Percentiles rank a stretch among this genome's conserved stretches.
Conservation (phyloP, 306 rosid genomes). For the Hippophae rhamnoides region DNA sequence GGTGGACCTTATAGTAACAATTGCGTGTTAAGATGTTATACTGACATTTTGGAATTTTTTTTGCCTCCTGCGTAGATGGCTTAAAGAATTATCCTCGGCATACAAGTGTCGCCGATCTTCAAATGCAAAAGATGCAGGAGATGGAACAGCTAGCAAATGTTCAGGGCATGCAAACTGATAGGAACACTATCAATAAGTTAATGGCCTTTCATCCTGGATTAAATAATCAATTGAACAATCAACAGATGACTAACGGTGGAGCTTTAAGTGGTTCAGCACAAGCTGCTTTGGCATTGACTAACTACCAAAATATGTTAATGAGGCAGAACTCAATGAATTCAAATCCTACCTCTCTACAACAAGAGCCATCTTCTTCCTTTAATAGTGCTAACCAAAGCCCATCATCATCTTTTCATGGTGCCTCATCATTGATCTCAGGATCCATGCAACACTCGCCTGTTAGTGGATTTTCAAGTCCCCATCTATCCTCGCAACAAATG, state of each 20-base stretch:
- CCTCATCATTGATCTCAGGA: conserved; percentile 48
- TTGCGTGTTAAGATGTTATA: conserved; percentile 12
- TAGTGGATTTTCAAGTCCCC: conserved; percentile 57
- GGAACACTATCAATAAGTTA: conserved; percentile 66
- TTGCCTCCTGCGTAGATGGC: conserved; percentile 48
- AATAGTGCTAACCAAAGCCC: conserved; percentile 56
- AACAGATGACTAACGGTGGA: conserved; percentile 52
- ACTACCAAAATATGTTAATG: conserved; percentile 66
- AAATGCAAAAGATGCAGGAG: conserved; percentile 91
- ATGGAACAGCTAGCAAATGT: conserved; percentile 79
- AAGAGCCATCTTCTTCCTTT: conserved; percentile 70
- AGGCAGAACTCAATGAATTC: conserved; percentile 79
- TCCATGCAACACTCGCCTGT: conserved; percentile 57
- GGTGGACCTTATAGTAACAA: neutral
- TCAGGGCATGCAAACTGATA: conserved; percentile 82
- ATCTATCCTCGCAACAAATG: conserved; percentile 37
- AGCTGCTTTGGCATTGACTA: conserved; percentile 62
- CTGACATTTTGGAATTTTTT: neutral
- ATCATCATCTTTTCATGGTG: conserved; percentile 54
- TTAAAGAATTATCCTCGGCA: conserved; percentile 82
- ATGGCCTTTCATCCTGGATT: conserved; percentile 68
- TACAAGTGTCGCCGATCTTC: conserved; percentile 54
- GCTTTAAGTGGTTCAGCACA: conserved; percentile 77
- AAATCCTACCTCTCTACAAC: conserved; percentile 53
- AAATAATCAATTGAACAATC: conserved; percentile 45